Conservation (phyloP, 179 eudicot genomes). For the Vitellaria paradoxa region DNA sequence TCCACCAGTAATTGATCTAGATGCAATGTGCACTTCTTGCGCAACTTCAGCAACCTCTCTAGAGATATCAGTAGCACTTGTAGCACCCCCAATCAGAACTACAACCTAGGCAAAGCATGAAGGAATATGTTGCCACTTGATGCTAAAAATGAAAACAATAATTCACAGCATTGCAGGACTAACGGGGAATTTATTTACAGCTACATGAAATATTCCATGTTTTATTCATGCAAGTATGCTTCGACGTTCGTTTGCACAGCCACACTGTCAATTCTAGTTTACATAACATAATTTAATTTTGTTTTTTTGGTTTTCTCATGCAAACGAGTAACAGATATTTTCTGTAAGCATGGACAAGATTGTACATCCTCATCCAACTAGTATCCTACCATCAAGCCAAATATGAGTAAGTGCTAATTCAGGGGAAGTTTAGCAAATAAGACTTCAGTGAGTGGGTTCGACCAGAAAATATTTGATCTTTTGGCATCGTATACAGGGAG, state of each 20-base stretch:
- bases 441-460: neutral
- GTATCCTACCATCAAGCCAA: neutral
- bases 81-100: slow-evolving; percentile 60
- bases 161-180: neutral
- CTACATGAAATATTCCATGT: too few relatives aligned
- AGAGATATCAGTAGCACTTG: slow-evolving; percentile 87
- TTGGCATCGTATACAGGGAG: neutral
- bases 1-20: slow-evolving; percentile 49
- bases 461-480: neutral
- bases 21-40: slow-evolving; percentile 81
- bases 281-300: neutral
- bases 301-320: neutral
- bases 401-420: neutral
- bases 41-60: slow-evolving; percentile 70
- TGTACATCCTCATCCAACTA: neutral
- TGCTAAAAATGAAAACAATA: neutral
- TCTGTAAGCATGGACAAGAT: neutral
- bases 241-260: too few relatives aligned
- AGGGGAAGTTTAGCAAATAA: neutral
- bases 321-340: neutral
- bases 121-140: slow-evolving; percentile 7
- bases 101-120: too few relatives aligned
- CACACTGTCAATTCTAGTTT: too few relatives aligned
- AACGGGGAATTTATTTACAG: too few relatives aligned
- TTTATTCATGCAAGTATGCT: too few relatives aligned